Evolutionary conservation across 768 basidiomycete species (phyloP).

Genomic region (Russula sp.): DNA sequence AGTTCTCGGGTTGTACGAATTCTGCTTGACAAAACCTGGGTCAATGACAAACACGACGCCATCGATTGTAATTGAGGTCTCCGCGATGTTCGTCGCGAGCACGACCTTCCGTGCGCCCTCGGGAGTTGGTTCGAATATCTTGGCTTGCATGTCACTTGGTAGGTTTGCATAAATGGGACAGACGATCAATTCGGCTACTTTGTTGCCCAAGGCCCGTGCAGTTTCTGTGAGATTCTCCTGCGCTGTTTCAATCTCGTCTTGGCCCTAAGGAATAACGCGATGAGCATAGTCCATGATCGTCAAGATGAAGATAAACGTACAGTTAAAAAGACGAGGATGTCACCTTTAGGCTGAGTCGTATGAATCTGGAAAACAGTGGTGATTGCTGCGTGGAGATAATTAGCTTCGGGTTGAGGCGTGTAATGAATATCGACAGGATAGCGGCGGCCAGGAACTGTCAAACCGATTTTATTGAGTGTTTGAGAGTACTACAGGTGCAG

Average conservation of each 20-base stretch:
- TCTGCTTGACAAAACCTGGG: conserved; percentile 99
- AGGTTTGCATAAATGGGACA: conserved; percentile 98
- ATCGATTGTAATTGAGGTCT: conserved; percentile 98
- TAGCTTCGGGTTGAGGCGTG: conserved; percentile 98
- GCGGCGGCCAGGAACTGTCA: conserved; percentile 86
- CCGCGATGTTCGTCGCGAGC: conserved; percentile 98
- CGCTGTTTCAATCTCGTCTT: conserved; percentile 98
- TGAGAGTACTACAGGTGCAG: not conserved
- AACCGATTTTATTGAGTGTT: not conserved
- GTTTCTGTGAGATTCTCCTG: conserved; percentile 97
- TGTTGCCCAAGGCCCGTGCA: conserved; percentile 89
- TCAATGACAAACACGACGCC: conserved; percentile 99
- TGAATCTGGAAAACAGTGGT: conserved; percentile 99
- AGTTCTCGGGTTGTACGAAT: conserved; percentile 96
- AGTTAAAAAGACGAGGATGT: conserved; percentile 96
- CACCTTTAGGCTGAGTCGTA: conserved; percentile 95
- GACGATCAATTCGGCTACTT: conserved; percentile 88
- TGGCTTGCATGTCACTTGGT: conserved; percentile 99
- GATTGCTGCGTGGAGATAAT: conserved; percentile 97
- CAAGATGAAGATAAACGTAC: conserved; percentile 38
- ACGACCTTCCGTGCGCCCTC: conserved; percentile 96
- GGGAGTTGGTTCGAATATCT: conserved; percentile 98
- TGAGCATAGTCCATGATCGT: conserved; percentile 4
- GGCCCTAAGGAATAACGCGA: conserved; percentile 52
- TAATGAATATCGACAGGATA: conserved; percentile 99